A percentile compares a stretch with the other conserved stretches of the same genome.
These are phyloP conservation scores for Sophora flavescens DNA, from an alignment of 306 rosid genomes.

Conservation along the genomic window DNA sequence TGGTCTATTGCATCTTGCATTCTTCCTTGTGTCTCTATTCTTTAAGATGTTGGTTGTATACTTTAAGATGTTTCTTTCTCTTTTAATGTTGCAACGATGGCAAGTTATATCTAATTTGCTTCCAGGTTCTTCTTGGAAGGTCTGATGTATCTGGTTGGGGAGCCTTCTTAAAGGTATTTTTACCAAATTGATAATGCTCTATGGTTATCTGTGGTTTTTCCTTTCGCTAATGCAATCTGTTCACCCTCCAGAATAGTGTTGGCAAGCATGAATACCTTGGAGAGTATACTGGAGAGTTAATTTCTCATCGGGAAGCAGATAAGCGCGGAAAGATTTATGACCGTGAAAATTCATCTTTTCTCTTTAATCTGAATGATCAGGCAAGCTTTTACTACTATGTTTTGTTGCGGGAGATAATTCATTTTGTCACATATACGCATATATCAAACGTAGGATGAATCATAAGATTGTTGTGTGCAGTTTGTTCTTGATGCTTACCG, in stretches of 20 bases:
- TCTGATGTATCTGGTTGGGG: constrained; percentile 99
- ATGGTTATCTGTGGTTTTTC: constrained; percentile 26
- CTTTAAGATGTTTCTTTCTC: constrained; percentile 3
- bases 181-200: constrained; percentile 22
- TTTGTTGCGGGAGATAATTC: background rate
- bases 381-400: constrained; percentile 53
- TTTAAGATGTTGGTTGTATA: background rate
- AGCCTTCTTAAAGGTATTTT: constrained; percentile 89
- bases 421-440: constrained; percentile 11
- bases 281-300: constrained; percentile 97
- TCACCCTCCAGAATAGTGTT: constrained; percentile 81
- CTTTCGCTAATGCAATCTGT: constrained; percentile 48
- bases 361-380: constrained; percentile 98
- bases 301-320: constrained; percentile 97
- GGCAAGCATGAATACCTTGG: constrained; percentile 99
- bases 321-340: constrained; percentile 99
- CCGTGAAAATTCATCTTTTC: constrained; percentile 98
- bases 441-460: constrained; percentile 1
- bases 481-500: constrained; percentile 98
- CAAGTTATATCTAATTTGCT: constrained; percentile 36
- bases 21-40: constrained; percentile 19
- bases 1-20: constrained; percentile 9
- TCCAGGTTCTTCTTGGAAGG: constrained; percentile 94
- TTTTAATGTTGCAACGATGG: constrained; percentile 21
- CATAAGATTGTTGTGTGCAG: constrained; percentile 55